Conservation (phyloP, 192 early-diverging fungal species). For the Coemansia sp. region DNA sequence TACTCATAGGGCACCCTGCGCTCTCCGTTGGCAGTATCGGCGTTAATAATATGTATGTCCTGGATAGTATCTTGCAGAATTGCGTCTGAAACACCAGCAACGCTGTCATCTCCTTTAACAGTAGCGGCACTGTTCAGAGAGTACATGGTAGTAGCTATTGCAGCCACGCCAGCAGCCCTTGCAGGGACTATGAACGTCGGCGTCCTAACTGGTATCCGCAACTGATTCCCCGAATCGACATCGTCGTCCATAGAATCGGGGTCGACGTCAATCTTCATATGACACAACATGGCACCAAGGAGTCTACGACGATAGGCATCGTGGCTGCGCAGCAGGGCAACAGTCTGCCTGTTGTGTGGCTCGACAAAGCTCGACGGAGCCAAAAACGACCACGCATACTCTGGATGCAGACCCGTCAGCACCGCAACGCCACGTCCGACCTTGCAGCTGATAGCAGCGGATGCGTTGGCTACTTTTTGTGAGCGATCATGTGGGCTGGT, state of each 20-base stretch:
- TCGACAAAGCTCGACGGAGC: slow-evolving; percentile 54
- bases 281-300: slow-evolving; percentile 57
- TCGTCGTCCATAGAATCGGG: slow-evolving; percentile 34
- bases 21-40: slow-evolving; percentile 9
- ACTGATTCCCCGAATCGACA: slow-evolving; percentile 12
- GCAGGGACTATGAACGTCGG: slow-evolving; percentile 43
- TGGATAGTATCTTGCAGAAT: slow-evolving; percentile 31
- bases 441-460: slow-evolving; percentile 66
- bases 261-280: slow-evolving; percentile 64
- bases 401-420: slow-evolving; percentile 79
- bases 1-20: slow-evolving; percentile 33
- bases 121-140: slow-evolving; percentile 23
- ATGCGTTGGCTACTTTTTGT: slow-evolving; percentile 21
- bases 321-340: slow-evolving; percentile 46
- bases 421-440: slow-evolving; percentile 70
- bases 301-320: slow-evolving; percentile 56
- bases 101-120: slow-evolving; percentile 7
- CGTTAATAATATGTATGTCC: slow-evolving; percentile 42
- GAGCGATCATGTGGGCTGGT: slow-evolving; percentile 33
- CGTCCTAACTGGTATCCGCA: slow-evolving; percentile 20
- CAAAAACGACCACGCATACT: slow-evolving; percentile 64
- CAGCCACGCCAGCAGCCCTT: slow-evolving; percentile 30
- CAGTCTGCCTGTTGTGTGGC: slow-evolving; percentile 50
- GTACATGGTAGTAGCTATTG: slow-evolving; percentile 24
- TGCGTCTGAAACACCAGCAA: slow-evolving; percentile 15